A percentile compares a stretch with the other conserved stretches of the same genome.
Evolutionary conservation across 345 rosid genomes (phyloP).

Genomic region (Hirschfeldia incana): DNA sequence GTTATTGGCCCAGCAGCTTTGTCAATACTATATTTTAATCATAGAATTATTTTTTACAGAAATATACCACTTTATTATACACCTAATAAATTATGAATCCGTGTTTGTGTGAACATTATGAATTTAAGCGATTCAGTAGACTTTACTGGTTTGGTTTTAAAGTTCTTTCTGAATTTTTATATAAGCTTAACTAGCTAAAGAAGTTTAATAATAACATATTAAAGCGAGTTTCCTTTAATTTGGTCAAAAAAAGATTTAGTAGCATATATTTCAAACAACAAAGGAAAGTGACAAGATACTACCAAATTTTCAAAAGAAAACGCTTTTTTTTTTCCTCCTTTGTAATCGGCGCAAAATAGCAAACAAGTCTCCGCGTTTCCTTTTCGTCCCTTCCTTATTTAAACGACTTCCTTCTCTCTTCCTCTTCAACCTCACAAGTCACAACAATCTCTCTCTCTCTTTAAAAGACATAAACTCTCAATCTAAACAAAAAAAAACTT

Average conservation of each 20-base stretch:
- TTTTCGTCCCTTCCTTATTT: neutral
- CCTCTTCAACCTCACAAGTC: conserved; percentile 5
- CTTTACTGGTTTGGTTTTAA: neutral
- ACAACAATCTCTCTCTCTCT: conserved; percentile 9
- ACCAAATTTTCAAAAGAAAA: conserved; percentile 2
- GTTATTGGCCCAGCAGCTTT: neutral
- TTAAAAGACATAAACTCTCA: neutral
- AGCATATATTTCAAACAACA: neutral
- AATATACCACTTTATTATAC: neutral
- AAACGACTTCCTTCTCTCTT: neutral
- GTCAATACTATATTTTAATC: neutral
- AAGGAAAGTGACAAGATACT: conserved; percentile 19
- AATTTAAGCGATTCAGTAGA: neutral
- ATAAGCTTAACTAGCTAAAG: neutral
- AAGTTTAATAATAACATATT: neutral
- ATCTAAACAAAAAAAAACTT: neutral
- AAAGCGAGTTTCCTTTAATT: neutral
- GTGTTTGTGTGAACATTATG: neutral
- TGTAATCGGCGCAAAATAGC: conserved; percentile 31
- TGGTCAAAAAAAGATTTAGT: conserved; percentile 2
- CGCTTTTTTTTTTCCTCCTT: neutral
- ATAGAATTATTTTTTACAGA: no score
- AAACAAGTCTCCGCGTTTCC: conserved; percentile 35
- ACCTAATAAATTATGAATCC: no score
- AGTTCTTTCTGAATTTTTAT: neutral